Percentiles rank a stretch among this genome's conserved stretches.
These are phyloP conservation scores for Colletotrichum sp. DNA, from an alignment of 2,329 filamentous ascomycete species.

Conservation along the genomic window DNA sequence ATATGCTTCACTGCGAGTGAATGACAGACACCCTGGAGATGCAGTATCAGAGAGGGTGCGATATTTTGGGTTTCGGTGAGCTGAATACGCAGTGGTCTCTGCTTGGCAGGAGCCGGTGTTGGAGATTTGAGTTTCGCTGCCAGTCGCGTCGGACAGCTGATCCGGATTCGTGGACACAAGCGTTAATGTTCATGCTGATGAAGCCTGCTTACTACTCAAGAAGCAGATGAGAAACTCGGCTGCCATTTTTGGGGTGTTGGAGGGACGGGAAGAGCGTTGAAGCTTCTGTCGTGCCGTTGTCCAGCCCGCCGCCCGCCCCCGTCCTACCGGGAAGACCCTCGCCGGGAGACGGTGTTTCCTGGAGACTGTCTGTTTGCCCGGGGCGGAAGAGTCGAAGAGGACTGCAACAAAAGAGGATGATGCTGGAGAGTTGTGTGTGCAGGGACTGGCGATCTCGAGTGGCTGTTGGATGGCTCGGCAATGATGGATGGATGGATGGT, in stretches of 20 bases:
- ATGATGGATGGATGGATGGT: not conserved
- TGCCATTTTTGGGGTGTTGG: not conserved
- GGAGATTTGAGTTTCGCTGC: not conserved
- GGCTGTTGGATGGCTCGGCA: not conserved
- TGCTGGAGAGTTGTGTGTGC: not conserved
- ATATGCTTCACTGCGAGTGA: not conserved
- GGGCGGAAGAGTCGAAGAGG: not conserved
- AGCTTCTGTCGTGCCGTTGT: slow-evolving; percentile 7
- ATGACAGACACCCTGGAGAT: not conserved
- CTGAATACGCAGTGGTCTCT: not conserved
- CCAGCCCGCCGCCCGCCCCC: not conserved
- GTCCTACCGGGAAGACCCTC: not conserved
- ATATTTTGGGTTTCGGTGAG: slow-evolving; percentile 1
- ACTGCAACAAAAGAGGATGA: not conserved
- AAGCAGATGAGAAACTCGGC: not conserved
- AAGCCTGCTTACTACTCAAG: not conserved
- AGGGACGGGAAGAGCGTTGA: not conserved
- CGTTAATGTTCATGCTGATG: not conserved
- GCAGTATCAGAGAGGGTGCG: not conserved
- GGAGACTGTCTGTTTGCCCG: not conserved
- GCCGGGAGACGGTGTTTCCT: not conserved
- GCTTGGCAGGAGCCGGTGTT: not conserved
- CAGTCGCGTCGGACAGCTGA: not conserved
- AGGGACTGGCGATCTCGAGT: not conserved
- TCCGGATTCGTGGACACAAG: not conserved